Evolutionary conservation across 2,329 filamentous ascomycete species (phyloP), one percentile per base, ranked within the genome.

Genomic region (Cryphonectria carpinicola): DNA sequence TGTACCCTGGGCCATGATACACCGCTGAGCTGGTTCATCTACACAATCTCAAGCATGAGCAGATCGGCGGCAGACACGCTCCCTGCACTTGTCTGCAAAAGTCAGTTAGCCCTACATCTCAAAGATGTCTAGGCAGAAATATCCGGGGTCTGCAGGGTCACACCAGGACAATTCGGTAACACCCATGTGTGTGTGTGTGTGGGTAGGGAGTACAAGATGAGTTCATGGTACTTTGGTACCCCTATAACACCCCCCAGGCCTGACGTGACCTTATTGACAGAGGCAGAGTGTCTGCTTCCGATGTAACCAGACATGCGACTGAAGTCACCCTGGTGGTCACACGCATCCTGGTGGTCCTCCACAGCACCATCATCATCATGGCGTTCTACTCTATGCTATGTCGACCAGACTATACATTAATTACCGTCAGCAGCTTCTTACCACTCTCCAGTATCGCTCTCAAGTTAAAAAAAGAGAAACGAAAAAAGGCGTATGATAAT

Each of bases 281-380:
- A 39, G 65, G 37, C n/a, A 37, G n/a, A 32, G 52, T 65, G 25
- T 43, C 68, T 49, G 28, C 39, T 22, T 52, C 68, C 68, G 65
- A 72, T 72, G 70, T 72, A 70, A 72, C 68, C 52, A 70, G 54
- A 62, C 65, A 61, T 64, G 43, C 56, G 52, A 46, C 14, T 37
- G 54, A 68, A 65, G 68, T 67, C 68, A 65, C 58, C 54, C 17
- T 7, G 19, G 41, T 28, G 39, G 65, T 61, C 68, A 56, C 43
- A 35, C 37, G 54, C 66, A 64, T 52, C 8, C 37, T 49, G 67
- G 32, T n/a, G 67, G 32, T n/a, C 37, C 25, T 56, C 22, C 62
- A 69, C 25, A 63, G 66, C 32, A 61, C 61, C 46, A 69, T 43
- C 63, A 68, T 54, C 62, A 61, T 56, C 49, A 65, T 62, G 61